Base-by-base conservation (phyloP, 345 rosid genomes). In the Luvunga scandens region DNA sequence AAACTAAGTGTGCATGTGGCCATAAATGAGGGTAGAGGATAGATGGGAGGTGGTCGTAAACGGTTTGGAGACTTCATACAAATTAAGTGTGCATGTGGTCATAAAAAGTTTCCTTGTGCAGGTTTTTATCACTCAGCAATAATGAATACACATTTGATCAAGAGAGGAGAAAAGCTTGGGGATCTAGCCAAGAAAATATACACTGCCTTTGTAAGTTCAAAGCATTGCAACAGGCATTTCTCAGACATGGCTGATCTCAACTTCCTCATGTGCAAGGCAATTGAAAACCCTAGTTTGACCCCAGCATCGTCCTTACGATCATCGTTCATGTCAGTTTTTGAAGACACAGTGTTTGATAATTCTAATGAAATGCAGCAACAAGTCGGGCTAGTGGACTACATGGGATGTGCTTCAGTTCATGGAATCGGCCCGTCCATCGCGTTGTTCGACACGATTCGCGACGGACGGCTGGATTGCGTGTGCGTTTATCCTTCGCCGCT, bases 111-210 rank as follows among this genome's bases (percentile, higher is more conserved):
- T 21, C 9, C 31, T 18, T 57, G 36, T 7, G 25, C 77, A 88
- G 91, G 92, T 21, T 89, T 89, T 72, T 89, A 89, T 77, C 88
- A 89, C 76, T 84, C 92, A 2, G 90, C 87, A 3, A 78, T 89
- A 5, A 45, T 87, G 53, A 87, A 85, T 78, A 80, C 86, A 1
- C 88, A 85, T 36, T 74, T 19, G 22, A 67, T 84, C 9, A 77
- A 69, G 66, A 83, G 86, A 31, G 85, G 77, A 63, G 87, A 84
- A 75, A 60, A 50, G 55, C 77, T 86, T 2, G 84, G 89, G 90
- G 88, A 86, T 30, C 55, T 83, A n/a, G 92, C 90, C 5, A 71
- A 82, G 18, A 86, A 80, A 57, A 62, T 74, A 36, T 84, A 84
- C 87, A 60, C 18, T 25, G 50, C 89, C 3, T 84, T 78, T 57